phyloP scores from a whole-genome alignment of 148 eudicot genomes.

The Rhododendron kiyosumense region DNA sequence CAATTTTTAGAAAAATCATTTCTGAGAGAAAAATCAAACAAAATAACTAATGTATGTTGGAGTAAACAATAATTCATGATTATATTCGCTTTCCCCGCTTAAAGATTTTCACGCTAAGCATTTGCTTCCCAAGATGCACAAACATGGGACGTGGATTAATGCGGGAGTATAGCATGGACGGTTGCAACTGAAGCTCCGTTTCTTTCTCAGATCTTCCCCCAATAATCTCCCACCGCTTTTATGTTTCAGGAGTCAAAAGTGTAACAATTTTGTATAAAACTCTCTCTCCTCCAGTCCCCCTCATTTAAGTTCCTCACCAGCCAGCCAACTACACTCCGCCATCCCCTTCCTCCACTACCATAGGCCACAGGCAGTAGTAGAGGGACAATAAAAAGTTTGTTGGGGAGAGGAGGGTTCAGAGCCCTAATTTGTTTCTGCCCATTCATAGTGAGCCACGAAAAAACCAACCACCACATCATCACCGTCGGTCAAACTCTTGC shows the following conservation, averaged over 20 bases:
- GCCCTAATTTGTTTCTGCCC: background rate
- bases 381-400: background rate
- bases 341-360: too few relatives aligned
- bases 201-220: background rate
- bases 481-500: background rate
- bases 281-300: background rate
- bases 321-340: too few relatives aligned
- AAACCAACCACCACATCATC: background rate
- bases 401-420: background rate
- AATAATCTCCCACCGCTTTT: background rate
- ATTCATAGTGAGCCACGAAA: background rate
- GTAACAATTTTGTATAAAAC: too few relatives aligned
- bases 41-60: too few relatives aligned
- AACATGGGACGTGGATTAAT: background rate
- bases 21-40: too few relatives aligned
- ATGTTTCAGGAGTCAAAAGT: background rate
- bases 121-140: background rate
- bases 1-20: too few relatives aligned
- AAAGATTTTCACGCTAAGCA: background rate
- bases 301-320: background rate
- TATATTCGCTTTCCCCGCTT: constrained; percentile 1
- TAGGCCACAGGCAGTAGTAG: too few relatives aligned
- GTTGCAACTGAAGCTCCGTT: background rate
- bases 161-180: background rate
- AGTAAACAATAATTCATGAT: background rate